phyloP scores from a whole-genome alignment of 331 rosid genomes.

The Acacia concinna region DNA sequence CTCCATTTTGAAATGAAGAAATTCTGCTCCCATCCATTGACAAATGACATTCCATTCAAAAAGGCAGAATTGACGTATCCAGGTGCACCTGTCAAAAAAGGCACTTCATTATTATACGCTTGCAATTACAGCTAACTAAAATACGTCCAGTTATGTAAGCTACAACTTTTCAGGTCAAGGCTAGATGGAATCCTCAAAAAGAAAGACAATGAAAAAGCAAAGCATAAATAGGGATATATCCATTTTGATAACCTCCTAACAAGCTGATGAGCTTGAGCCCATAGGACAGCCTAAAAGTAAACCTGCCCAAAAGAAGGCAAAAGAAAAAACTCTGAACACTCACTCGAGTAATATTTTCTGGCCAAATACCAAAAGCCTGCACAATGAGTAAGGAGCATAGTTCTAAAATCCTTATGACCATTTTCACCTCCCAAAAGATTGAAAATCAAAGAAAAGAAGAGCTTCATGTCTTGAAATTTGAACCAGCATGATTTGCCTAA shows the following conservation, averaged over 20 bases:
- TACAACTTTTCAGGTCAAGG: not conserved
- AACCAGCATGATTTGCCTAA: not conserved
- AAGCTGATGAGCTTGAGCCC: not conserved
- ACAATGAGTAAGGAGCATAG: not conserved
- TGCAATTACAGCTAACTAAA: constrained; percentile 9
- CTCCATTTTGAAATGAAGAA: constrained; percentile 93
- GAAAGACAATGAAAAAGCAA: not conserved
- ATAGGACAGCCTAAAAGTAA: not conserved
- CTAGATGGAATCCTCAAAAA: not conserved
- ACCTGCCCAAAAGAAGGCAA: not conserved
- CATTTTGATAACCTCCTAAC: not conserved
- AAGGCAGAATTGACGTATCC: constrained; percentile 72
- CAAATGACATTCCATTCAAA: constrained; percentile 91
- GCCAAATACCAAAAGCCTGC: not conserved
- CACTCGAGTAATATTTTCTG: not conserved
- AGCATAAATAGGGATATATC: not conserved
- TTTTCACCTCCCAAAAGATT: not conserved
- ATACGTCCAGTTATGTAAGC: constrained; percentile 13
- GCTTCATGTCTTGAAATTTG: not conserved
- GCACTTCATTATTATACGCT: constrained; percentile 17
- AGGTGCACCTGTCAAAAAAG: constrained; percentile 81
- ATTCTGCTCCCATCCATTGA: constrained; percentile 90
- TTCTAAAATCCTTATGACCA: not conserved
- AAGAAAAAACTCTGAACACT: not conserved
- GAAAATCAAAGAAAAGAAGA: not conserved